Conservation (phyloP, 2,329 filamentous ascomycete genomes). For the Botrytis cinerea region DNA sequence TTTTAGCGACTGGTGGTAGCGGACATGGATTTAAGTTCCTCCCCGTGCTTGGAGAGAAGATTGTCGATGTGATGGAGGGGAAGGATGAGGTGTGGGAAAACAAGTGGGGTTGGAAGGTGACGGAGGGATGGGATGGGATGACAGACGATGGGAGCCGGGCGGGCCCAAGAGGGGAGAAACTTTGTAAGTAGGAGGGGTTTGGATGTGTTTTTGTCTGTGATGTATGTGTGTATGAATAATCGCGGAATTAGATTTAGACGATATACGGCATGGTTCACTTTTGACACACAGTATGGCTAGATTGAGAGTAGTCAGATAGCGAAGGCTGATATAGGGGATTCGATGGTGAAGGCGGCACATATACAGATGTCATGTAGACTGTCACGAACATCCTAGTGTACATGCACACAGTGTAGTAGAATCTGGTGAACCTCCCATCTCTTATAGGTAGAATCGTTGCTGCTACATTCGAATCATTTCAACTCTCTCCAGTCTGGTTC, state of each 20-base stretch:
- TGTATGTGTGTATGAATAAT: background rate
- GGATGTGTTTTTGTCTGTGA: background rate
- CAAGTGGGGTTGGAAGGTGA: conserved; percentile 56
- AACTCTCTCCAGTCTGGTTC: background rate
- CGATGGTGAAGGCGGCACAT: background rate
- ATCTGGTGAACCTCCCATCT: background rate
- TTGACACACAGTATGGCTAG: background rate
- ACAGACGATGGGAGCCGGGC: conserved; percentile 41
- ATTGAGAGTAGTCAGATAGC: background rate
- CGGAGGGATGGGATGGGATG: conserved; percentile 33
- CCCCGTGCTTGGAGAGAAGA: conserved; percentile 50
- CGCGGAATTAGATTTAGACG: background rate
- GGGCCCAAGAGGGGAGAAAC: conserved; percentile 35
- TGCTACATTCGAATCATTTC: background rate
- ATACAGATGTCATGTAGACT: background rate
- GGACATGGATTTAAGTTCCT: conserved; percentile 55
- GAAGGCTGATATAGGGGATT: background rate
- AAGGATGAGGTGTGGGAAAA: conserved; percentile 47
- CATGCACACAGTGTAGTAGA: background rate
- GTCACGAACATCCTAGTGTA: background rate
- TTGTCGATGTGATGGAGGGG: conserved; percentile 46
- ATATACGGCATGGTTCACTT: background rate
- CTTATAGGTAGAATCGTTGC: no score
- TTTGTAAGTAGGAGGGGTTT: conserved; percentile 18
- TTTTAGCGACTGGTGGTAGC: conserved; percentile 51